These are phyloP conservation scores for Hamamelis virginiana DNA, from an alignment of 164 flowering plant genomes.

Conservation along the genomic window DNA sequence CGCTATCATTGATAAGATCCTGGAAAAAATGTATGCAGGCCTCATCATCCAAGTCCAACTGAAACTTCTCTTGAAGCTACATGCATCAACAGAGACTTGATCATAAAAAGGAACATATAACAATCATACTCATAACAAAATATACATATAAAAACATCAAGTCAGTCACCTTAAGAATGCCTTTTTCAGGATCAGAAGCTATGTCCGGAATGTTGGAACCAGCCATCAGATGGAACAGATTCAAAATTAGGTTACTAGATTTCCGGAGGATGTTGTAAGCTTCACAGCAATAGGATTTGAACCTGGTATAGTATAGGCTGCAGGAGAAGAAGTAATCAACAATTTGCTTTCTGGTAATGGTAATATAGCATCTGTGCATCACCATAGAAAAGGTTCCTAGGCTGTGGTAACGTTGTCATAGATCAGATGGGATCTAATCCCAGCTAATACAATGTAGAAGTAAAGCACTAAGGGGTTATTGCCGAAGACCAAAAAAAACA, in stretches of 20 bases:
- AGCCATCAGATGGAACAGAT: constrained; percentile 95
- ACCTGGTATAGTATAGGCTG: constrained; percentile 98
- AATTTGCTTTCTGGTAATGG: not conserved
- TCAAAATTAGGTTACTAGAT: constrained; percentile 92
- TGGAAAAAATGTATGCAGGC: constrained; percentile 95
- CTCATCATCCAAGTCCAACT: constrained; percentile 95
- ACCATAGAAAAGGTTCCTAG: not conserved
- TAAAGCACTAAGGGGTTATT: not conserved
- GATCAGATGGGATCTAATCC: not conserved
- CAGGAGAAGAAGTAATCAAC: constrained; percentile 20
- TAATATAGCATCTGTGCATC: not conserved
- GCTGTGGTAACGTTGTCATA: not conserved
- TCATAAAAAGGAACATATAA: constrained; percentile 9
- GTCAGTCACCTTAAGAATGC: constrained; percentile 81
- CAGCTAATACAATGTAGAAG: not conserved
- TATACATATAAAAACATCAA: constrained; percentile 2
- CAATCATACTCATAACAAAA: not conserved
- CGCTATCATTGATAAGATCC: constrained; percentile 97
- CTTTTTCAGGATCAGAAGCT: constrained; percentile 97
- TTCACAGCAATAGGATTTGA: constrained; percentile 98
- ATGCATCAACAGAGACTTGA: not conserved
- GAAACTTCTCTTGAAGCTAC: constrained; percentile 96
- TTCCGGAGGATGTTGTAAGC: constrained; percentile 98
- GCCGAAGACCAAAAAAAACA: no score
- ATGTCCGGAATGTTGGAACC: constrained; percentile 98